phyloP scores from a whole-genome alignment of 768 basidiomycete species.

The Auricularia cornea region DNA sequence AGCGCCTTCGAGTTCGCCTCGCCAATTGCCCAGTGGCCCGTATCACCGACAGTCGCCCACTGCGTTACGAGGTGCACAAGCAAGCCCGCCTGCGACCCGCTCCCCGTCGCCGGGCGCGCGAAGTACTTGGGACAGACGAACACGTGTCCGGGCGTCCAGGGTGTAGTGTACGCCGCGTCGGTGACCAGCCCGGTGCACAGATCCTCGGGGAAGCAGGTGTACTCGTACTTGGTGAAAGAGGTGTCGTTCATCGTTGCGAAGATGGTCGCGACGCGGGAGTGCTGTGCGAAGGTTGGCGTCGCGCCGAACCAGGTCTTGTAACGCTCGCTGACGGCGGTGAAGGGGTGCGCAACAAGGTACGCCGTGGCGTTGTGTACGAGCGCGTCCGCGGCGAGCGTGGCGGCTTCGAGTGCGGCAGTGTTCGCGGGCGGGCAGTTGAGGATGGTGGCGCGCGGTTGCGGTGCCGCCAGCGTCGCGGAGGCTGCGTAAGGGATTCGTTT shows the following conservation, averaged over 20 bases:
- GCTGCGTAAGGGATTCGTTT: too few relatives aligned
- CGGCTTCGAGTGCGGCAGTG: conserved; percentile 26
- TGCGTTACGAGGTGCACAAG: conserved; percentile 19
- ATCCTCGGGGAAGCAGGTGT: not conserved
- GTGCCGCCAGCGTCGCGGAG: not conserved
- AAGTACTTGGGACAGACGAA: conserved; percentile 45
- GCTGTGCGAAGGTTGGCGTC: conserved; percentile 20
- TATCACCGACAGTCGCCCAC: conserved; percentile 15
- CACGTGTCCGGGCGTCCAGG: conserved; percentile 19
- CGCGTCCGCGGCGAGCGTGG: conserved; percentile 19
- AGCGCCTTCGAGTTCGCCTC: conserved; percentile 27
- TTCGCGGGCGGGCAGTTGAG: conserved; percentile 31
- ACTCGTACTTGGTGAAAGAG: too few relatives aligned
- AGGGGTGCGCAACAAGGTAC: conserved; percentile 28
- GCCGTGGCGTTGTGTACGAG: conserved; percentile 18
- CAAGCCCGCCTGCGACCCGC: conserved; percentile 38
- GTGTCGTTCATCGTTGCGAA: too few relatives aligned
- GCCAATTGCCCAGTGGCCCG: conserved; percentile 36
- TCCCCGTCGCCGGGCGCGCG: conserved; percentile 36
- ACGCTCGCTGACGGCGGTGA: conserved; percentile 30
- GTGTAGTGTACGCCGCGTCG: not conserved
- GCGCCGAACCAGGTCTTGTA: conserved; percentile 48
- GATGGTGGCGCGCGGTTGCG: conserved; percentile 30
- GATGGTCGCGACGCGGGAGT: too few relatives aligned
- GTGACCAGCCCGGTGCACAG: too few relatives aligned